phyloP scores from a whole-genome alignment of 2,329 filamentous ascomycete genomes.

The Nectriaceae sp. region DNA sequence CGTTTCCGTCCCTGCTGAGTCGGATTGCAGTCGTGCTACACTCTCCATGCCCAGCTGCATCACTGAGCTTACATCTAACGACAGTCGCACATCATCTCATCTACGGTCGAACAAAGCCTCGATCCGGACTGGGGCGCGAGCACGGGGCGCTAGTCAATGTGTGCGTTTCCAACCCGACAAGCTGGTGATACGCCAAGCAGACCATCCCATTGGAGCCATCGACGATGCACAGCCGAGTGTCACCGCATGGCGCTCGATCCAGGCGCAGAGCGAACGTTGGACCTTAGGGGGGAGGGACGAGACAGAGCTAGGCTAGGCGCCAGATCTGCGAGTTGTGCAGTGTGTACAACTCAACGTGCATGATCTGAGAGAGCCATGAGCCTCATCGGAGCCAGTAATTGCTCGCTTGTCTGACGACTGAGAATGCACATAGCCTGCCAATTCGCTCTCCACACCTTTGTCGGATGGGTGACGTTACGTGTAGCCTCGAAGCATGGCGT shows the following conservation, averaged over 20 bases:
- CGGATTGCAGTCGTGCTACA: not conserved
- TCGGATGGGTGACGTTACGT: not conserved
- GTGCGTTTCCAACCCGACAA: conserved; percentile 22
- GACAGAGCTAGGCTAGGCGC: conserved; percentile 21
- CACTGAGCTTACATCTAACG: conserved; percentile 5
- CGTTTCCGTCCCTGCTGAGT: conserved; percentile 5
- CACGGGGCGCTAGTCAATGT: not conserved
- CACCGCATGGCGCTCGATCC: conserved; percentile 15
- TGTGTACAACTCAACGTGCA: conserved; percentile 29
- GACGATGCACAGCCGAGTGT: conserved; percentile 21
- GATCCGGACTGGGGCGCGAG: conserved; percentile 4
- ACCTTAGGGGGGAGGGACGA: conserved; percentile 11
- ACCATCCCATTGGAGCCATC: conserved; percentile 24
- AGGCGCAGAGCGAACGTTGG: conserved; percentile 7
- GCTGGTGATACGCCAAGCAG: conserved; percentile 21
- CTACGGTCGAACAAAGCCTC: not conserved
- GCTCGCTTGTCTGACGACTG: conserved; percentile 25
- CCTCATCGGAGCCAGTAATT: conserved; percentile 26
- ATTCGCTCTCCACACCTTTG: conserved; percentile 7
- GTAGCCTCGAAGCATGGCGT: conserved; percentile 8
- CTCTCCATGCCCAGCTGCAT: no score
- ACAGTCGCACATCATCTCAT: conserved; percentile 3
- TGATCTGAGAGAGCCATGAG: conserved; percentile 29
- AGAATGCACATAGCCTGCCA: conserved; percentile 14
- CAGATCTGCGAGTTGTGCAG: conserved; percentile 28